Evolutionary conservation across 495 filamentous ascomycete genomes (phyloP).

Genomic region (Penicillium chermesinum): DNA sequence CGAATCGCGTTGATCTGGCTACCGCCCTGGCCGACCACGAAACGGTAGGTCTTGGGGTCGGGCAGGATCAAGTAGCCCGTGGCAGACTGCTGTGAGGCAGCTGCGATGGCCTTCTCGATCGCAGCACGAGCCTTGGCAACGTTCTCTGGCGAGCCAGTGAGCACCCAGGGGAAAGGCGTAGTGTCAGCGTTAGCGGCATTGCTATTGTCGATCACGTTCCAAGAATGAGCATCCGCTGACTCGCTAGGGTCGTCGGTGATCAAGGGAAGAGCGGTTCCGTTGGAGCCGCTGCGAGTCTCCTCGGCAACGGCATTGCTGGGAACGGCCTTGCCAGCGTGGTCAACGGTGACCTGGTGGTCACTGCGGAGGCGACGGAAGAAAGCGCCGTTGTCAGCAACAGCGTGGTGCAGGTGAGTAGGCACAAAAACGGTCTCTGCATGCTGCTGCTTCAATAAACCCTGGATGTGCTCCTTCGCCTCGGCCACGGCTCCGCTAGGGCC

Average conservation of each 20-base stretch:
- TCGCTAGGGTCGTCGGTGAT: constrained; percentile 78
- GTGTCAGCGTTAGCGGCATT: constrained; percentile 27
- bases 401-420: constrained; percentile 74
- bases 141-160: constrained; percentile 70
- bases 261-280: constrained; percentile 63
- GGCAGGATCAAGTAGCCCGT: constrained; percentile 86
- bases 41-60: constrained; percentile 82
- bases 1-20: constrained; percentile 89
- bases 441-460: constrained; percentile 72
- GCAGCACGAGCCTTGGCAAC: constrained; percentile 70
- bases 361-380: constrained; percentile 84
- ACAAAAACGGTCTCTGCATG: constrained; percentile 82
- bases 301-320: constrained; percentile 57
- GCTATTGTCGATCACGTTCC: constrained; percentile 65
- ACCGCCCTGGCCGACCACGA: constrained; percentile 84
- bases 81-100: constrained; percentile 63
- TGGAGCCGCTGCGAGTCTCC: constrained; percentile 36
- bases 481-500: constrained; percentile 74
- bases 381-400: constrained; percentile 79
- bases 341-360: constrained; percentile 80
- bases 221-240: constrained; percentile 62
- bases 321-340: constrained; percentile 73
- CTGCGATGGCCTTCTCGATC: constrained; percentile 63
- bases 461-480: constrained; percentile 78
- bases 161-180: constrained; percentile 81